phyloP scores from a whole-genome alignment of 306 rosid species.

The Alnus glutinosa region DNA sequence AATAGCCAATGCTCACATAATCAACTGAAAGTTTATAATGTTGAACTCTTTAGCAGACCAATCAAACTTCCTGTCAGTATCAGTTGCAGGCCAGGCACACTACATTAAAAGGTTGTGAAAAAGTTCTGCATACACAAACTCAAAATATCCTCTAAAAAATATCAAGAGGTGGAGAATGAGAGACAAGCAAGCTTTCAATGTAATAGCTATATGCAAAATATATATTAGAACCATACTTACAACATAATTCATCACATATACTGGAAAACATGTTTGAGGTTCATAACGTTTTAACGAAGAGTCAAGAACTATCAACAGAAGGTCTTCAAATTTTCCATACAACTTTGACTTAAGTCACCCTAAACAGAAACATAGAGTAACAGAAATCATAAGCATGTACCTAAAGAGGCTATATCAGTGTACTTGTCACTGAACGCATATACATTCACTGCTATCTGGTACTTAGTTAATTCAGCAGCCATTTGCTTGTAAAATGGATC shows the following conservation, averaged over 20 bases:
- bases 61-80: conserved; percentile 8
- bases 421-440: conserved; percentile 97
- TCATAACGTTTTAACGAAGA: conserved; percentile 6
- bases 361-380: conserved; percentile 11
- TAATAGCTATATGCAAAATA: neutral
- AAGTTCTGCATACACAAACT: neutral
- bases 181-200: neutral
- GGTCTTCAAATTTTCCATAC: conserved; percentile 3
- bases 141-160: conserved; percentile 5
- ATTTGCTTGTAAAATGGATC: conserved; percentile 99
- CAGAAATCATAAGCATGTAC: conserved; percentile 41
- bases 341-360: conserved; percentile 3
- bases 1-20: conserved; percentile 15
- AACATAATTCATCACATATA: neutral
- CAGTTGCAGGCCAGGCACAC: conserved; percentile 10
- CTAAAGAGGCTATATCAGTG: conserved; percentile 95
- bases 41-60: conserved; percentile 8
- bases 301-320: conserved; percentile 23
- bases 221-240: conserved; percentile 22
- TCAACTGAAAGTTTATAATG: conserved; percentile 12
- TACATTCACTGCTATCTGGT: conserved; percentile 79
- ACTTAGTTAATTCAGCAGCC: conserved; percentile 98
- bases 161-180: conserved; percentile 19
- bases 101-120: neutral
- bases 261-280: neutral